phyloP scores from a whole-genome alignment of 441 rosid genomes.

The Erysimum pusillum region DNA sequence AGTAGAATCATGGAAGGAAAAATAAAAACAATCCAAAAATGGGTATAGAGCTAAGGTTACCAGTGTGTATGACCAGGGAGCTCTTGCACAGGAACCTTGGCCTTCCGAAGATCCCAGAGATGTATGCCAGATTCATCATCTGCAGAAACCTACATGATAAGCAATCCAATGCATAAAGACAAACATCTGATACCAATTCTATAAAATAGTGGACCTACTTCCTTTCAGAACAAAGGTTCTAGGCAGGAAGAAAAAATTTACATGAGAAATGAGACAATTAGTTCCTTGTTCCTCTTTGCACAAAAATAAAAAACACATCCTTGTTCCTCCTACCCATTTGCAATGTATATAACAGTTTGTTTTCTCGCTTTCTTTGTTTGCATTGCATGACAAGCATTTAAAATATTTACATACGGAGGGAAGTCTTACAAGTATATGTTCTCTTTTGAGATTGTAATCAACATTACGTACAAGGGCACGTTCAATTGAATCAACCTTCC shows the following conservation, averaged over 20 bases:
- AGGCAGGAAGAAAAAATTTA: background rate
- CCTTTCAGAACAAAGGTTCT: background rate
- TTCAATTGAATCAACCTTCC: conserved; percentile 78
- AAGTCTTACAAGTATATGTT: conserved; percentile 71
- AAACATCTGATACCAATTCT: conserved; percentile 7
- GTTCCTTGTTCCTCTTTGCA: conserved; percentile 12
- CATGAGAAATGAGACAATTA: background rate
- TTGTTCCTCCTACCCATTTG: conserved; percentile 2
- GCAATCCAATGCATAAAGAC: conserved; percentile 11
- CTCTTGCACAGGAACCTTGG: conserved; percentile 70
- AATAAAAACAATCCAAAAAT: background rate
- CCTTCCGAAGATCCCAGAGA: conserved; percentile 86
- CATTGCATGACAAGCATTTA: conserved; percentile 7
- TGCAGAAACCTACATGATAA: conserved; percentile 65
- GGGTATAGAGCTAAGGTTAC: conserved; percentile 47
- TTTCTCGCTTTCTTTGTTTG: background rate
- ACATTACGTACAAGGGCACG: conserved; percentile 68
- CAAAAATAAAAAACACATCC: too few relatives aligned
- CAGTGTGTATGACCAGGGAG: conserved; percentile 89
- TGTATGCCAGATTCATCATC: conserved; percentile 86
- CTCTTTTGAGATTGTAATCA: conserved; percentile 69
- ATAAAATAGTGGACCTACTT: background rate
- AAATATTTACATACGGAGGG: background rate
- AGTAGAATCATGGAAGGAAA: conserved; percentile 17
- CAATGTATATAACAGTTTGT: conserved; percentile 4